Percentiles rank a stretch among this genome's conserved stretches.
phyloP scores from a whole-genome alignment of 148 eudicot genomes.

The Oxyria digyna region DNA sequence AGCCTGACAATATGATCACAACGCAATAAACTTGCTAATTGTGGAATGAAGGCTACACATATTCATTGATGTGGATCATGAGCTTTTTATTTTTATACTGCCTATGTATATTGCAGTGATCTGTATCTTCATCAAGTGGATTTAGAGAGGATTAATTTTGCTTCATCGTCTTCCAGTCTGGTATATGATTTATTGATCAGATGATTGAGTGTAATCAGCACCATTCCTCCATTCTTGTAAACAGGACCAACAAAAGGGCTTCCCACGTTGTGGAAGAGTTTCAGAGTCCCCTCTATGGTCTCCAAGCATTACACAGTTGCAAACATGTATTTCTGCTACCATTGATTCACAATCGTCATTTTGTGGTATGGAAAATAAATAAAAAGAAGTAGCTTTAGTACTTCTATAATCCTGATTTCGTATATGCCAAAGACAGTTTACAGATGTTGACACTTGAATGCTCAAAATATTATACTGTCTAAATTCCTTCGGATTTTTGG shows the following conservation, averaged over 20 bases:
- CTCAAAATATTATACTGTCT: neutral
- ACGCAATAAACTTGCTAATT: neutral
- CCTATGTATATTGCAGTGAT: neutral
- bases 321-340: constrained; percentile 30
- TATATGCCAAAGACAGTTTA: neutral
- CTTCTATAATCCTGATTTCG: neutral
- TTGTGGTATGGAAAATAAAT: constrained; percentile 39
- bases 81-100: neutral
- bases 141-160: neutral
- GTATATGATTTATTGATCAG: neutral
- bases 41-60: no score
- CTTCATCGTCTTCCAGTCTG: neutral
- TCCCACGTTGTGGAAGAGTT: constrained; percentile 23
- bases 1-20: neutral
- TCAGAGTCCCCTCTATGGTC: constrained; percentile 28
- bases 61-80: neutral
- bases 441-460: neutral
- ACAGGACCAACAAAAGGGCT: constrained; percentile 39
- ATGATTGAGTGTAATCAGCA: neutral
- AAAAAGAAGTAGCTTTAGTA: neutral
- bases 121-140: neutral
- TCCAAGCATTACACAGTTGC: constrained; percentile 17
- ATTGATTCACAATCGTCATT: constrained; percentile 81
- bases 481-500: neutral
- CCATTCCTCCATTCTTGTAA: neutral